Evolutionary conservation across 2,329 filamentous ascomycete genomes (phyloP).

Genomic region (Capronia coronata): DNA sequence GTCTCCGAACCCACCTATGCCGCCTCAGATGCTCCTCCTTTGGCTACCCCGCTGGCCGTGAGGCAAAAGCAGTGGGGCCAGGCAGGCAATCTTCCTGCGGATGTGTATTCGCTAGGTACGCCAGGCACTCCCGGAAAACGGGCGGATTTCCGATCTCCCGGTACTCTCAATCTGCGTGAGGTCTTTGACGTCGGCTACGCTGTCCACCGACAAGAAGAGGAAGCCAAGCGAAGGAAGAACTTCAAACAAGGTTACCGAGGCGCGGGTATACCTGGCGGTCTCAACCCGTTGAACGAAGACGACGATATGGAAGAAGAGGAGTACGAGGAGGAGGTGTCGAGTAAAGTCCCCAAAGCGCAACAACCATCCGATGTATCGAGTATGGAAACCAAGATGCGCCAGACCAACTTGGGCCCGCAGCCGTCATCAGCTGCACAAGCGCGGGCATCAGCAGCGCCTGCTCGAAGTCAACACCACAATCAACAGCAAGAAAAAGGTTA

Average conservation of each 20-base stretch:
- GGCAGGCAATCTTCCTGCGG: constrained; percentile 50
- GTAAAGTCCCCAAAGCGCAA: constrained; percentile 62
- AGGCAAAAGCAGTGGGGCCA: constrained; percentile 53
- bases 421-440: constrained; percentile 56
- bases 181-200: constrained; percentile 98
- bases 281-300: constrained; percentile 61
- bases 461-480: constrained; percentile 32
- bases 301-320: constrained; percentile 59
- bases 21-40: constrained; percentile 62
- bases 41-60: constrained; percentile 58
- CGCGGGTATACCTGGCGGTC: constrained; percentile 47
- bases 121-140: constrained; percentile 52
- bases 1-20: constrained; percentile 62
- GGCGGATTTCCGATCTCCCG: constrained; percentile 90
- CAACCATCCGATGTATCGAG: constrained; percentile 57
- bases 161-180: constrained; percentile 89
- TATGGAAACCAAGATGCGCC: constrained; percentile 81
- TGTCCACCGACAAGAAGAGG: constrained; percentile 92
- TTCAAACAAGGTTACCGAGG: constrained; percentile 63
- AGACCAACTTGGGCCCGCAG: constrained; percentile 63
- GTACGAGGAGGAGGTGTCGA: constrained; percentile 44
- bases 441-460: constrained; percentile 42
- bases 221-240: constrained; percentile 84
- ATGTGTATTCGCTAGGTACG: constrained; percentile 45
- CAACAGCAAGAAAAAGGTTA: constrained; percentile 62